Evolutionary conservation across 441 rosid species (phyloP).

Genomic region (Macaranga tanarius): DNA sequence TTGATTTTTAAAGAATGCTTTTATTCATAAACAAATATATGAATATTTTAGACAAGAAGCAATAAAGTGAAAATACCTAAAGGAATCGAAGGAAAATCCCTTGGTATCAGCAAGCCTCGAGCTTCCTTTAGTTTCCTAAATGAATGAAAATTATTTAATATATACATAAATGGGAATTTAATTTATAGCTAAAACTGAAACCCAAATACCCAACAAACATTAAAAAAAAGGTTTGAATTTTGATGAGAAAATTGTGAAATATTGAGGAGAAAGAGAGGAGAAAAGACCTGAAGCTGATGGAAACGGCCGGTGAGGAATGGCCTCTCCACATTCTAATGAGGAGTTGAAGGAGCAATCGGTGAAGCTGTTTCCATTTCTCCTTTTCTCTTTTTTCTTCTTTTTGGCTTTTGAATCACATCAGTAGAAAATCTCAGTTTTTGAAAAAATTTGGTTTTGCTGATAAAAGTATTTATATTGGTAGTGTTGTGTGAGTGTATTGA

Average conservation of each 20-base stretch:
- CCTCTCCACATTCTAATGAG: constrained; percentile 90
- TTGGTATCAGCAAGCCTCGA: constrained; percentile 58
- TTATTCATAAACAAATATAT: too few relatives aligned
- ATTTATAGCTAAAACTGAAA: neutral
- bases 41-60: neutral
- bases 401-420: too few relatives aligned
- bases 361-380: constrained; percentile 24
- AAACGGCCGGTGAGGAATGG: constrained; percentile 94
- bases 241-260: neutral
- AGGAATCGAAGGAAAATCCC: constrained; percentile 34
- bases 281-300: constrained; percentile 49
- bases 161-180: neutral
- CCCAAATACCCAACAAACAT: neutral
- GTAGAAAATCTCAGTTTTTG: too few relatives aligned
- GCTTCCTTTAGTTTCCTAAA: constrained; percentile 58
- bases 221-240: too few relatives aligned
- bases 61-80: constrained; percentile 30
- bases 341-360: constrained; percentile 59
- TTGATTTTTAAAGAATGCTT: neutral
- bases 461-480: too few relatives aligned
- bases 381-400: too few relatives aligned
- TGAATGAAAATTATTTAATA: neutral
- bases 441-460: too few relatives aligned
- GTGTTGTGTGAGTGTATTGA: too few relatives aligned
- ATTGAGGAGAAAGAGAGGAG: neutral